A percentile compares a stretch with the other conserved stretches of the same genome.
Evolutionary conservation across 1,284 basidiomycete genomes (phyloP).

Genomic region (Ceraceosorus bombacis): DNA sequence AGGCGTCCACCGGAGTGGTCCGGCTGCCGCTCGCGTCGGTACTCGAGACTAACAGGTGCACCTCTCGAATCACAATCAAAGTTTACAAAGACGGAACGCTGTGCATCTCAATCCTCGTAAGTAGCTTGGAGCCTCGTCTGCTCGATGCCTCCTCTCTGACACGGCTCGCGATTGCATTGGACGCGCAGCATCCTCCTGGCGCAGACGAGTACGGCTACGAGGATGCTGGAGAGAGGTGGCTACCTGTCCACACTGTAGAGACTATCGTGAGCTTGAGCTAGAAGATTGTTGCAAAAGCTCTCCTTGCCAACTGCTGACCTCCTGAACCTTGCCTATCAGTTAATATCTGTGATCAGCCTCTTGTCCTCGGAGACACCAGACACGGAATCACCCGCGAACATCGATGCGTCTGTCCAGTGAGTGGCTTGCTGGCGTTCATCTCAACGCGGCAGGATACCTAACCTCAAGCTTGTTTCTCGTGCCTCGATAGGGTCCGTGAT

Average conservation of each 20-base stretch:
- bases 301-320: no score
- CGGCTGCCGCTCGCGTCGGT: not conserved
- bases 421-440: slow-evolving; percentile 14
- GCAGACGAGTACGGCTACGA: slow-evolving; percentile 98
- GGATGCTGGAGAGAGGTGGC: slow-evolving; percentile 92
- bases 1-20: no score
- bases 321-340: slow-evolving; percentile 53
- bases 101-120: slow-evolving; percentile 89
- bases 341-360: slow-evolving; percentile 90
- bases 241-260: slow-evolving; percentile 93
- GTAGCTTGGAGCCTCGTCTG: not conserved
- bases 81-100: slow-evolving; percentile 79
- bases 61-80: slow-evolving; percentile 43
- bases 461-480: not conserved
- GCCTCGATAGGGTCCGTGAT: slow-evolving; percentile 15
- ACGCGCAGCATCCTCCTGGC: slow-evolving; percentile 75
- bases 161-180: slow-evolving; percentile 14
- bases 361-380: slow-evolving; percentile 87
- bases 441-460: not conserved
- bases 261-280: slow-evolving; percentile 69
- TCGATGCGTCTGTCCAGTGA: slow-evolving; percentile 63
- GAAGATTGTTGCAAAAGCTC: no score
- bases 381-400: slow-evolving; percentile 89
- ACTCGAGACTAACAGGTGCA: no score
- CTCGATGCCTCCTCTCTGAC: not conserved